These are phyloP conservation scores for Alloascoidea africana DNA, from an alignment of 805 yeast species.

Conservation along the genomic window DNA sequence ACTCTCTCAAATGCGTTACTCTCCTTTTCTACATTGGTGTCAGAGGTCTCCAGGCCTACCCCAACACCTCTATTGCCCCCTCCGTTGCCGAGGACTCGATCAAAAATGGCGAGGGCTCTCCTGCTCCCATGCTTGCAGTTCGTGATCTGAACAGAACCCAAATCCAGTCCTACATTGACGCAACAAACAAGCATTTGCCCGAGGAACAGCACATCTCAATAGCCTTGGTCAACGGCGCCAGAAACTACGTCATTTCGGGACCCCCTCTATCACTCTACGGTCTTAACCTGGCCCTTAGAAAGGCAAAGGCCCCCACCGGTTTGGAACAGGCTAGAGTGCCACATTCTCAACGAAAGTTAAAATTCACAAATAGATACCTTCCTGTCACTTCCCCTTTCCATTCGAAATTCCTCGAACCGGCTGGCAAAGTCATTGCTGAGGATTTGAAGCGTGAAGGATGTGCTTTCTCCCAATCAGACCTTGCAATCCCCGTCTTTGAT, in stretches of 20 bases:
- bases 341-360: constrained; percentile 81
- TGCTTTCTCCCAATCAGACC: constrained; percentile 34
- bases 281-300: constrained; percentile 79
- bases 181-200: constrained; percentile 90
- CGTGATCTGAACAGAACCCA: constrained; percentile 74
- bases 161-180: constrained; percentile 64
- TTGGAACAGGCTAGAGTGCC: constrained; percentile 94
- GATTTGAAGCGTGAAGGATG: constrained; percentile 51
- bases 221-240: constrained; percentile 88
- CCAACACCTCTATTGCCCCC: constrained; percentile 90
- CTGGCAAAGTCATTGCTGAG: constrained; percentile 46
- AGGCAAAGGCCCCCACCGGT: constrained; percentile 89
- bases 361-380: constrained; percentile 84
- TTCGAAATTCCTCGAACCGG: constrained; percentile 66
- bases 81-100: constrained; percentile 82
- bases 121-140: constrained; percentile 94
- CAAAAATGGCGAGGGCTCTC: constrained; percentile 90
- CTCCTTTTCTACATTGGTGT: constrained; percentile 88
- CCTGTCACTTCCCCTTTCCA: constrained; percentile 97
- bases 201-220: constrained; percentile 79
- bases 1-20: constrained; percentile 66
- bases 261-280: constrained; percentile 98
- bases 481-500: constrained; percentile 82
- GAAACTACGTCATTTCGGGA: constrained; percentile 91
- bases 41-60: constrained; percentile 80